A percentile compares a stretch with the other conserved stretches of the same genome.
These are phyloP conservation scores for Starmera caribaea DNA, from an alignment of 805 yeast genomes.

Conservation along the genomic window DNA sequence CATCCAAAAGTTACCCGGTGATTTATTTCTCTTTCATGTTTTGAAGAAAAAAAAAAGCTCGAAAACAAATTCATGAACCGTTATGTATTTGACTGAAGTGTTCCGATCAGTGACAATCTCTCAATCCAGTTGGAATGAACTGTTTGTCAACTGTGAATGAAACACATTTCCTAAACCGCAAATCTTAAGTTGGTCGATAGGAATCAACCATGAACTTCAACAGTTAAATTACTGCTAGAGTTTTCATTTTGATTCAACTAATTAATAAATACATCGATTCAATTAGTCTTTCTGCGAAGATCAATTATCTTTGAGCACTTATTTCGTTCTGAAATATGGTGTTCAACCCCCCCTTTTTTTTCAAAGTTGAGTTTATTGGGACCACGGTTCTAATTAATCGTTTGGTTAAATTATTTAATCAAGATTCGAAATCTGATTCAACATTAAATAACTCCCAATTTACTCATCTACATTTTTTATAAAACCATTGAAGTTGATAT, in stretches of 20 bases:
- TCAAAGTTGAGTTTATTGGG: neutral
- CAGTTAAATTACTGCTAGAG: too few species aligned
- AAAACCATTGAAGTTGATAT: neutral
- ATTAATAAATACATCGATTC: slow-evolving; percentile 14
- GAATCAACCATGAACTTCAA: neutral
- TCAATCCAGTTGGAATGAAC: too few species aligned
- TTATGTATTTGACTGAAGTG: too few species aligned
- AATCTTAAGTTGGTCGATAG: slow-evolving; percentile 15
- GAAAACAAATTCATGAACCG: too few species aligned
- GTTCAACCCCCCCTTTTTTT: neutral
- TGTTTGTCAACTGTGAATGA: too few species aligned
- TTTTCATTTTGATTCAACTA: too few species aligned
- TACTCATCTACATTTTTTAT: neutral
- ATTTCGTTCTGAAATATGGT: neutral
- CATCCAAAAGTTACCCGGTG: too few species aligned
- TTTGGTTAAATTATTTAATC: neutral
- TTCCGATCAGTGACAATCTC: too few species aligned
- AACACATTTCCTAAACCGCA: too few species aligned
- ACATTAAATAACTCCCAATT: neutral
- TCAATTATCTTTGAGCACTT: slow-evolving; percentile 1
- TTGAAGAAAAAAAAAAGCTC: too few species aligned
- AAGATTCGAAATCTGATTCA: neutral
- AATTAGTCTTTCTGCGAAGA: slow-evolving; percentile 24
- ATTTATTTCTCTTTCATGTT: too few species aligned
- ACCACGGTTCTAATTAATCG: neutral